Evolutionary conservation across 345 rosid genomes (phyloP), one percentile per base, ranked within the genome.

Genomic region (Rhizophora mangle): DNA sequence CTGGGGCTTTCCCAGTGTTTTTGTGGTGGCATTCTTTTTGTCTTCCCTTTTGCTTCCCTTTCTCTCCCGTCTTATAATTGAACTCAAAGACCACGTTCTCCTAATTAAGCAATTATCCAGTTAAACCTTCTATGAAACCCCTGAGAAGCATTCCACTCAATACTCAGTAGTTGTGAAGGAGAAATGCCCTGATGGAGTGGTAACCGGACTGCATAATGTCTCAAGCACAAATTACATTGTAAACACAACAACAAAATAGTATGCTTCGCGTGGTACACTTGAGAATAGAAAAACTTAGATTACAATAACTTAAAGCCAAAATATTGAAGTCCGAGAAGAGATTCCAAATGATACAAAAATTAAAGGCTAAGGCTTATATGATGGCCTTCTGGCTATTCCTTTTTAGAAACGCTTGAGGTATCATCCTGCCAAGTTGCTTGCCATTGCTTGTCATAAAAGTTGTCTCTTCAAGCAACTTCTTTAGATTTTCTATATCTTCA

Each of bases 401-500:
- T 56, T 56, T 71, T 79, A 24, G 82, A 49, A 72, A 54, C 68
- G 52, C 62, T 46, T 0, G 75, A 52, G 60, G 43, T 59, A 55
- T 88, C 89, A 58, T 94, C 96, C 72, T 82, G 85, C 98, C 95
- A 94, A 21, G 95, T 76, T 39, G 98, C 96, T 69, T 89, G 96
- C 98, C 98, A 91, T 80, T 94, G 97, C 81, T 88, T 94, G 73
- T 94, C 98, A 43, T 89, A 91, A 47, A 89, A 89, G 95, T 89
- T 0, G 93, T 87, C 82, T 94, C 98, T 31, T 91, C 97, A 19
- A 94, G 30, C 66, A 91, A 74, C 74, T 81, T 86, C 80, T 88
- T 91, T 49, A 91, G 62, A 68, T 70, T 89, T 24, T 91, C 92
- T 5, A 89, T 16, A 69, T 94, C 98, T 70, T 91, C 98, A 30